These are phyloP conservation scores for Populus ilicifolia DNA, from an alignment of 345 rosid species.

Conservation along the genomic window DNA sequence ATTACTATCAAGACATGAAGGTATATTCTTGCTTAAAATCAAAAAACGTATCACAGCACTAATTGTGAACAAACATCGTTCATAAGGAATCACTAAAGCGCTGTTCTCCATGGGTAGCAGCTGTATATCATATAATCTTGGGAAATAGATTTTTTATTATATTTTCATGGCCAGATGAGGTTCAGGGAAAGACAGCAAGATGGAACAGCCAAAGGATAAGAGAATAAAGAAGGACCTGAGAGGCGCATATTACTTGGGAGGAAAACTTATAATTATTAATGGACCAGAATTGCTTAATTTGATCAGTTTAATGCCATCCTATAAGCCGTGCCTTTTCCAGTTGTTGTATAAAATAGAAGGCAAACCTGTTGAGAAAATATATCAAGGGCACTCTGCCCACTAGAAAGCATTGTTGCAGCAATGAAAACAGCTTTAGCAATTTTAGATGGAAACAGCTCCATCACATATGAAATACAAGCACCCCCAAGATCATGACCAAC, in stretches of 20 bases:
- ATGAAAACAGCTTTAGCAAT: conserved; percentile 41
- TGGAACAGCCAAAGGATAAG: not conserved
- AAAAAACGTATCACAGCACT: no score
- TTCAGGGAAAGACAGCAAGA: not conserved
- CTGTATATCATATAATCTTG: not conserved
- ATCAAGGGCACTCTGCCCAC: conserved; percentile 36
- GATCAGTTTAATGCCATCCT: not conserved
- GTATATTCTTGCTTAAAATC: no score
- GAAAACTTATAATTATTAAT: not conserved
- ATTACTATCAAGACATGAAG: no score
- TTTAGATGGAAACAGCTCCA: conserved; percentile 42
- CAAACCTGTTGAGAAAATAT: conserved; percentile 41
- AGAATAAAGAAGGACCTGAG: not conserved
- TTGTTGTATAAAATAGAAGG: not conserved
- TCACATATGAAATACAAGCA: conserved; percentile 42
- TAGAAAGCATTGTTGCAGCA: conserved; percentile 40
- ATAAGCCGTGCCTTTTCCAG: not conserved
- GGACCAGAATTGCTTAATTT: not conserved
- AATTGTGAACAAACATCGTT: not conserved
- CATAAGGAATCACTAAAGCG: not conserved
- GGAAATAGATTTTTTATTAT: not conserved
- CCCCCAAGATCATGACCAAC: conserved; percentile 50
- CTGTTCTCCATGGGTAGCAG: not conserved
- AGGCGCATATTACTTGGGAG: not conserved
- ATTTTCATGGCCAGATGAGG: not conserved